Base-by-base conservation (phyloP, 1,139 yeast species). In the Hansenula lynferdii region DNA sequence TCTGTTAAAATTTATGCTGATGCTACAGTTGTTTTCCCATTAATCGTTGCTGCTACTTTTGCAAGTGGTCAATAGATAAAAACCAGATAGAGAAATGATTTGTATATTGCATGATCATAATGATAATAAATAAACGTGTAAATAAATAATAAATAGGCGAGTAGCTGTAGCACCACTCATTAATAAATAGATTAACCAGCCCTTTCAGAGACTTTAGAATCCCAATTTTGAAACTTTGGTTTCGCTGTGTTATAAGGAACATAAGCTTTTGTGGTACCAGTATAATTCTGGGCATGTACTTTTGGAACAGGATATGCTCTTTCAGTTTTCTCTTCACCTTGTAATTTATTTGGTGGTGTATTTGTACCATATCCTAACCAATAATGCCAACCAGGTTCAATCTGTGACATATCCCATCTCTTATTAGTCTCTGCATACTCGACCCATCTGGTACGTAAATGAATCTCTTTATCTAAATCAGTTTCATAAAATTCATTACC, bases 11-110 rank as follows among this genome's bases (percentile, higher is more conserved):
- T 92, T 34, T 92, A 86, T 55, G 95, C 96, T 12, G 99, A 92
- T 61, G 99, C 86, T n/a, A 85, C 96, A 20, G 72, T 87, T 26
- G 97, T 92, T 17, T 85, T 92, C 70, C 99, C 99, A 47, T 71
- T 92, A 57, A 84, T 92, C 46, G 97, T 92, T 30, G 98, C 97
- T 29, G 98, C 97, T 23, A 94, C 98, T 3, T 92, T 92, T 70
- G 98, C 96, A 28, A 68, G 67, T 45, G 75, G 72, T 35, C 57
- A 65, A 41, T 53, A 48, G 17, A 29, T 31, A 26, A 30, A 4
- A 24, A 24, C n/a, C n/a, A n/a, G n/a, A n/a, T n/a, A n/a, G n/a
- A n/a, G n/a, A n/a, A n/a, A n/a, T n/a, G n/a, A n/a, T n/a, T n/a
- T n/a, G n/a, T 27, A 26, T 5, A 9, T 16, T 16, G 9, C n/a